phyloP scores from a whole-genome alignment of 225 moss, liverwort and hornwort species.

The Thuidium tamariscinum region DNA sequence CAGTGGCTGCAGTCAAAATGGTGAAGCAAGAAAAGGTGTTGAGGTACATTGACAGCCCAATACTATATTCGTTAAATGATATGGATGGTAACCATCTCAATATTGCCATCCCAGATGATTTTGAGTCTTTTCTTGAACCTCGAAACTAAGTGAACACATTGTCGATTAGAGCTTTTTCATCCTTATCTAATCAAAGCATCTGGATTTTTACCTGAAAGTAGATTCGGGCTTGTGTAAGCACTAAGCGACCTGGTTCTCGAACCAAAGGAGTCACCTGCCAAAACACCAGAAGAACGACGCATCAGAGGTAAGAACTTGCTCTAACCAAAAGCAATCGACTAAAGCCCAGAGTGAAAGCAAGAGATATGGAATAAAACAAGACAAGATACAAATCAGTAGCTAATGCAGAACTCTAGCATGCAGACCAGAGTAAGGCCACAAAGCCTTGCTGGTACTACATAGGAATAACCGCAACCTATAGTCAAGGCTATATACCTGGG shows the following conservation, averaged over 20 bases:
- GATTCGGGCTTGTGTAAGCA: constrained; percentile 79
- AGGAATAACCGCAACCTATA: neutral
- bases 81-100: neutral
- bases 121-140: neutral
- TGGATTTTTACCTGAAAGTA: constrained; percentile 78
- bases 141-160: neutral
- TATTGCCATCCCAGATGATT: neutral
- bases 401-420: neutral
- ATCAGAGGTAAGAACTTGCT: neutral
- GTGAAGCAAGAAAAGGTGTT: neutral
- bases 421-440: neutral
- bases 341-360: neutral
- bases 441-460: neutral
- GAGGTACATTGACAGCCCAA: neutral
- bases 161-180: neutral
- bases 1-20: constrained; percentile 68
- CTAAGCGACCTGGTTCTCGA: constrained; percentile 89
- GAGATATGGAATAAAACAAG: neutral
- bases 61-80: neutral
- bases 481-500: constrained; percentile 51
- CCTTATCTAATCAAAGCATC: neutral
- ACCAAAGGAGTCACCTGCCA: constrained; percentile 92
- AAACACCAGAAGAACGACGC: neutral
- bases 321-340: neutral
- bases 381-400: neutral